Percentiles rank a stretch among this genome's conserved stretches.
Conservation (phyloP, 805 yeast species). For the Kodamaea neixiangensis region DNA sequence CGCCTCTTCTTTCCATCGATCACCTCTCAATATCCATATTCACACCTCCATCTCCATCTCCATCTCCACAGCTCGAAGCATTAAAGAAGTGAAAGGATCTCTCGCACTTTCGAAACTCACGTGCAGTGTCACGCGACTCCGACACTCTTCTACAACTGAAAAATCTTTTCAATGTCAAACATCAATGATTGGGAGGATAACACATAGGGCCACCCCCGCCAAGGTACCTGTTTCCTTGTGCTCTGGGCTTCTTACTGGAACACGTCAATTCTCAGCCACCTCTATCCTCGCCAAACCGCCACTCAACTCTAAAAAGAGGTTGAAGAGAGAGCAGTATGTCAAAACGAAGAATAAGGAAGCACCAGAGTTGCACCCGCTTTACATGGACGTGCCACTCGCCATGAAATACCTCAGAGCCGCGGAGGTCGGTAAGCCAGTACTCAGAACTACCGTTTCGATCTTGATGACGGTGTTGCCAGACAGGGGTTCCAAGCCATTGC, state of each 20-base stretch:
- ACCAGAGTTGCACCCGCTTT: conserved; percentile 54
- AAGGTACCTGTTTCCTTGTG: background rate
- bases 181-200: conserved; percentile 9
- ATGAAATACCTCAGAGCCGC: conserved; percentile 80
- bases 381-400: conserved; percentile 72
- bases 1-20: no score
- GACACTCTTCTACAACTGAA: background rate
- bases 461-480: conserved; percentile 67
- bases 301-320: conserved; percentile 21
- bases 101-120: no score
- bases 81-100: no score
- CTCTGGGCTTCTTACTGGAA: background rate
- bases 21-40: no score
- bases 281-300: conserved; percentile 7
- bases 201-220: background rate
- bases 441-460: conserved; percentile 66
- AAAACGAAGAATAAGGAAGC: conserved; percentile 28
- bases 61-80: no score
- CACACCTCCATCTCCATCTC: no score
- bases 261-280: conserved; percentile 10
- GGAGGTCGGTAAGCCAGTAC: conserved; percentile 80
- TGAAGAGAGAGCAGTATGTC: conserved; percentile 25
- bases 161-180: conserved; percentile 2
- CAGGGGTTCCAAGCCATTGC: conserved; percentile 73
- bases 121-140: background rate